Evolutionary conservation across 768 basidiomycete species (phyloP), one percentile per base, ranked within the genome.

Genomic region (Leucosporidium creatinivorum): DNA sequence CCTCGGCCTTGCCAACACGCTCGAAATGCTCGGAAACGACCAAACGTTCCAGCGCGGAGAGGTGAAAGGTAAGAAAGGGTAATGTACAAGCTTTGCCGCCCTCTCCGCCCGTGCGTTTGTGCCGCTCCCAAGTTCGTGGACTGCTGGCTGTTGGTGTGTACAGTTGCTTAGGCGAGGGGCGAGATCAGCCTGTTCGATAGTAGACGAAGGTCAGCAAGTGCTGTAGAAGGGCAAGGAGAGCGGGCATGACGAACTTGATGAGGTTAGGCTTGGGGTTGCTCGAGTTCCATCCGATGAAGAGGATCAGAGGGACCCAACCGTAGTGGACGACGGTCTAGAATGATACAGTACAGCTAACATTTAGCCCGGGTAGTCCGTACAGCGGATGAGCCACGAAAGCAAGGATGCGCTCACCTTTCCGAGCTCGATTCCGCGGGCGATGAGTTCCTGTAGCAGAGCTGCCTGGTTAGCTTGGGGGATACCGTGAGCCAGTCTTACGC

Each of bases 241-340:
- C 44, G 15, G 10, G 28, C 60, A 62, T 44, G 44, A 84, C 90
- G 75, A 63, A 94, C 93, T 96, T 93, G 80, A 94, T 94, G 76
- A 97, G 81, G 49, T 91, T 92, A 25, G 93, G 93, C 74, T 93
- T 91, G 36, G 93, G 93, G 77, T 89, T 91, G 77, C 91, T 93
- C 73, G 88, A 82, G 62, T 88, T 89, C 63, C 63, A 68, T 39
- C 93, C 94, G 76, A 96, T 84, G 79, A 93, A 96, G 75, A 98
- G 93, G 76, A 98, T 91, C 77, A 93, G 81, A 39, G 94, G 94
- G 76, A 98, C 92, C 91, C 93, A 98, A 72, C 87, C 88, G 74
- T 93, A 96, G 80, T 96, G 92, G 62, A 96, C 77, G 75, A 93
- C 83, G 67, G 89, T 91, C 93, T 96, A 75, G 31, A 10, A 33